These are phyloP conservation scores for Globisporangium perplexum DNA, from an alignment of 352 stramenopile genomes.

Conservation along the genomic window DNA sequence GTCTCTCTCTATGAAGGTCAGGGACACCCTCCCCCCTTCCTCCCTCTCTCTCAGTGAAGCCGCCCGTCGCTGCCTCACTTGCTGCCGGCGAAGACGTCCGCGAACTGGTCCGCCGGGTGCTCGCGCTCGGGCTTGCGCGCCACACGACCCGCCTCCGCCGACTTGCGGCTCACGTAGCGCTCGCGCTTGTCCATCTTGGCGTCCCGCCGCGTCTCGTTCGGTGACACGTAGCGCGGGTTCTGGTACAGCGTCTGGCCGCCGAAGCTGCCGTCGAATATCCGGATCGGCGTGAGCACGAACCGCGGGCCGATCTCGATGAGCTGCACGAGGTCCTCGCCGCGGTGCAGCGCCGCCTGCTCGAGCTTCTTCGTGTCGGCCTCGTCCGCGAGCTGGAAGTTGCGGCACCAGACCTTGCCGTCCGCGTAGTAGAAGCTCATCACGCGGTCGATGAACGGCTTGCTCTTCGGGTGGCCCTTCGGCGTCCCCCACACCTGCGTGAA, in stretches of 20 bases:
- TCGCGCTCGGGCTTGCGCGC: slow-evolving; percentile 61
- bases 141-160: slow-evolving; percentile 73
- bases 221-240: slow-evolving; percentile 97
- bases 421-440: slow-evolving; percentile 97
- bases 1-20: background rate
- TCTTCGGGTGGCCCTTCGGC: slow-evolving; percentile 98
- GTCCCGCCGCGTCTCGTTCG: slow-evolving; percentile 88
- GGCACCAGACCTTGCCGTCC: slow-evolving; percentile 96
- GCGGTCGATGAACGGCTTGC: slow-evolving; percentile 99
- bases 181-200: slow-evolving; percentile 93
- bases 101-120: slow-evolving; percentile 79
- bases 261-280: slow-evolving; percentile 98
- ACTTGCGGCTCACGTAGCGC: slow-evolving; percentile 90
- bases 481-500: slow-evolving; percentile 95
- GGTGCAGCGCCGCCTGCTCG: slow-evolving; percentile 73
- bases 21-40: background rate
- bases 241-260: slow-evolving; percentile 97
- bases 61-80: slow-evolving; percentile 16
- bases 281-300: slow-evolving; percentile 98
- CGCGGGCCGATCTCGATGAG: slow-evolving; percentile 99
- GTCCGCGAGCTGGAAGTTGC: slow-evolving; percentile 95
- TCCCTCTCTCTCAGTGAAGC: no score
- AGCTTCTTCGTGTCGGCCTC: slow-evolving; percentile 91
- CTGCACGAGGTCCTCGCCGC: slow-evolving; percentile 88
- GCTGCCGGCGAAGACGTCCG: slow-evolving; percentile 71